These are phyloP conservation scores for Thoreauomyces humboldtii DNA, from an alignment of 192 early-diverging fungal species.

Conservation along the genomic window DNA sequence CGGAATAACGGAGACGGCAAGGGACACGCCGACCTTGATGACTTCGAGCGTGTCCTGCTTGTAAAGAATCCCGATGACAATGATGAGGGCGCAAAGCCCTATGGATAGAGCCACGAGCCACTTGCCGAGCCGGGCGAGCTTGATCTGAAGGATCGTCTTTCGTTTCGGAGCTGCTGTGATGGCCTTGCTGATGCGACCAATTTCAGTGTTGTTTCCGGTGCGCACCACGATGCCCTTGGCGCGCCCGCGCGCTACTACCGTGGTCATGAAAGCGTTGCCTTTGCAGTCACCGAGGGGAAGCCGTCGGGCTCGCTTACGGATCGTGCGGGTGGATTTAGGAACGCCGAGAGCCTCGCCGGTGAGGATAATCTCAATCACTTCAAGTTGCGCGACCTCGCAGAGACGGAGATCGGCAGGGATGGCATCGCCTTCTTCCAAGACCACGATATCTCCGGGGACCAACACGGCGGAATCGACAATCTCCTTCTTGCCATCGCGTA, in stretches of 20 bases:
- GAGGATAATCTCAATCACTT: conserved; percentile 87
- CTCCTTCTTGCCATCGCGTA: conserved; percentile 75
- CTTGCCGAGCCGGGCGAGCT: conserved; percentile 74
- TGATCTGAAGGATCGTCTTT: conserved; percentile 51
- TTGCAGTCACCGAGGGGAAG: conserved; percentile 89
- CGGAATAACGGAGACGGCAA: conserved; percentile 96
- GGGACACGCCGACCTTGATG: conserved; percentile 79
- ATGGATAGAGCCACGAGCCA: conserved; percentile 83
- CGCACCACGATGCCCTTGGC: conserved; percentile 91
- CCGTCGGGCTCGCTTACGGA: conserved; percentile 65
- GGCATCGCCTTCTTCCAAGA: conserved; percentile 91
- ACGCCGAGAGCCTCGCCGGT: conserved; percentile 89
- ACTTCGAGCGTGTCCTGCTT: conserved; percentile 65
- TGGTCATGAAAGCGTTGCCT: conserved; percentile 97
- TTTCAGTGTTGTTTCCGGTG: conserved; percentile 84
- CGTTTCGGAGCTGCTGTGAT: conserved; percentile 57
- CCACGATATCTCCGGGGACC: conserved; percentile 88
- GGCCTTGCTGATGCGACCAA: conserved; percentile 89
- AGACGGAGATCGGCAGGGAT: conserved; percentile 90
- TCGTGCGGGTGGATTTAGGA: conserved; percentile 65
- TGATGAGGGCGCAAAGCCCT: conserved; percentile 76
- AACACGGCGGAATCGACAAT: conserved; percentile 74
- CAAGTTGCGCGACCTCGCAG: conserved; percentile 79
- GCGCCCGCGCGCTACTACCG: conserved; percentile 84
- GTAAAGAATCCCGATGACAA: conserved; percentile 77